phyloP scores from a whole-genome alignment of 176 grass and related monocot genomes.

The Aegilops umbellulata region DNA sequence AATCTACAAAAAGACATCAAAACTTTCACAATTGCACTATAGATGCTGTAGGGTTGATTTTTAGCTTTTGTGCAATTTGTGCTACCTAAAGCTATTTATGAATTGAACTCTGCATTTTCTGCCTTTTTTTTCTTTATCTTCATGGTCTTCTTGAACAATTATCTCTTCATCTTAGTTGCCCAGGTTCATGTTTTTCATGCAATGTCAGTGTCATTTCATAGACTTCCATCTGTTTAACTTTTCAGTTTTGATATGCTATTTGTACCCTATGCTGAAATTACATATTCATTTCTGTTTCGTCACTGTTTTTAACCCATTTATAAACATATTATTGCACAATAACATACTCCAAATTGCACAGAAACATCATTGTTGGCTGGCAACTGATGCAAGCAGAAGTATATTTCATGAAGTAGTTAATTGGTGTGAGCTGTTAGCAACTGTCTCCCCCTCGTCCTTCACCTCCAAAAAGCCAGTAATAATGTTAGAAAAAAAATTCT shows the following conservation, averaged over 20 bases:
- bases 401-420: neutral
- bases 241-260: neutral
- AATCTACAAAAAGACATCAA: neutral
- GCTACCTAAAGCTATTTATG: neutral
- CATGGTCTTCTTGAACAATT: neutral
- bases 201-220: neutral
- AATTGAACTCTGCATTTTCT: neutral
- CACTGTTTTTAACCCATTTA: neutral
- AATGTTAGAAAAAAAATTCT: neutral
- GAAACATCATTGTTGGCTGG: neutral
- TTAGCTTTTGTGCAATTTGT: no score
- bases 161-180: neutral
- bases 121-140: neutral
- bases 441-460: neutral
- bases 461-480: neutral
- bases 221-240: neutral
- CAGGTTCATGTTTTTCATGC: neutral
- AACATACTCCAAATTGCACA: neutral
- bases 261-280: neutral
- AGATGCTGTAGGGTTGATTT: no score
- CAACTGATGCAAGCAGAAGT: neutral
- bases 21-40: neutral
- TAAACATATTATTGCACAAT: neutral
- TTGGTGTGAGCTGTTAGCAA: neutral
- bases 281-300: neutral